A percentile compares a stretch with the other conserved stretches of the same genome.
Conservation (phyloP, 2,329 filamentous ascomycete species). For the Herpotrichia juniperi region DNA sequence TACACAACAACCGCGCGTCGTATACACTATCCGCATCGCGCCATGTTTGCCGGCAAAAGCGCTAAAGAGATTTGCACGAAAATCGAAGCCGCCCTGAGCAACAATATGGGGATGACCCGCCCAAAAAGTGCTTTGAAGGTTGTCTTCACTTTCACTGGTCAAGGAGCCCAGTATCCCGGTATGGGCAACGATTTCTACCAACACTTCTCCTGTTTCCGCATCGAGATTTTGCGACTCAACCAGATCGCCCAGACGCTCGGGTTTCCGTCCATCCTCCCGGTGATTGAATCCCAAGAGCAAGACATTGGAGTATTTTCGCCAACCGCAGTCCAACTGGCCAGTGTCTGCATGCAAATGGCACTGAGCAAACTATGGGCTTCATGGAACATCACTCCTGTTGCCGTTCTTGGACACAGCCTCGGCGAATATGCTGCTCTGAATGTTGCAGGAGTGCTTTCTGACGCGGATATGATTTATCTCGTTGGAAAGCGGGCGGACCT, state of each 20-base stretch:
- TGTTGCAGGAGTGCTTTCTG: conserved; percentile 42
- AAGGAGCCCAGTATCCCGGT: conserved; percentile 35
- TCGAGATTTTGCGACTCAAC: conserved; percentile 7
- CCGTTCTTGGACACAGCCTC: conserved; percentile 35
- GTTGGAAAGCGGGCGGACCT: conserved; percentile 44
- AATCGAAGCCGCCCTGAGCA: background rate
- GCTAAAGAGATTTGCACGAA: background rate
- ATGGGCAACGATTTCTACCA: conserved; percentile 23
- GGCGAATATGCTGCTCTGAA: conserved; percentile 50
- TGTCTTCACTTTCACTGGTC: conserved; percentile 49
- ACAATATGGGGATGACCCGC: conserved; percentile 3
- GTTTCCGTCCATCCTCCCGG: conserved; percentile 30
- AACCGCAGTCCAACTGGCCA: conserved; percentile 44
- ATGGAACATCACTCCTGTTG: conserved; percentile 13
- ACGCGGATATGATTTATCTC: conserved; percentile 40
- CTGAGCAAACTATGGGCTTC: conserved; percentile 16
- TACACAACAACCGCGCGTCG: conserved; percentile 34
- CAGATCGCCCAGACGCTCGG: conserved; percentile 15
- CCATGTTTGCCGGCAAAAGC: conserved; percentile 6
- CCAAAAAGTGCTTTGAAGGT: conserved; percentile 22
- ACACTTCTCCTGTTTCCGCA: conserved; percentile 28
- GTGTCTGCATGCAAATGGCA: conserved; percentile 48
- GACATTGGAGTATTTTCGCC: conserved; percentile 6
- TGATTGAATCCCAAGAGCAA: background rate
- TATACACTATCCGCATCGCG: conserved; percentile 23